phyloP scores from a whole-genome alignment of 1,284 basidiomycete species.

The Ceratobasidium sp. region DNA sequence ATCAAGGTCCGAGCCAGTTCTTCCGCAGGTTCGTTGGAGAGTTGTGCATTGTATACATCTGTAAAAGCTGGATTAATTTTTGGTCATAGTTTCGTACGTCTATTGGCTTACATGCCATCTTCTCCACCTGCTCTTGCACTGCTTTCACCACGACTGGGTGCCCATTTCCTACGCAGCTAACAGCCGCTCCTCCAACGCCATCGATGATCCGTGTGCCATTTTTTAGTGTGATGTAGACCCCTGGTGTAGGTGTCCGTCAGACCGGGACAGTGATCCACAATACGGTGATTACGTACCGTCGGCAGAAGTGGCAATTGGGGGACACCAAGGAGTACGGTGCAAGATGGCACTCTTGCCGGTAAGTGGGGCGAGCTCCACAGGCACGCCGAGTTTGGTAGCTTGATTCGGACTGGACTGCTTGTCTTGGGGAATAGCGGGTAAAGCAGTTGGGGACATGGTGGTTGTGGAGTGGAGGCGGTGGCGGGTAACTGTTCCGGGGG shows the following conservation, averaged over 20 bases:
- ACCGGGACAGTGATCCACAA: neutral
- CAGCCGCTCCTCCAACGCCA: slow-evolving; percentile 85
- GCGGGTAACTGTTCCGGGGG: neutral
- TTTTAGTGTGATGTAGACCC: slow-evolving; percentile 53
- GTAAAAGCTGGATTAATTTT: slow-evolving; percentile 16
- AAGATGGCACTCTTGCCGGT: slow-evolving; percentile 49
- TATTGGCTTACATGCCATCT: slow-evolving; percentile 69
- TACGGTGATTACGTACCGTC: slow-evolving; percentile 62
- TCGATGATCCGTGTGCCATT: slow-evolving; percentile 75
- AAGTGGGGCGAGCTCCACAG: slow-evolving; percentile 35
- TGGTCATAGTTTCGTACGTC: slow-evolving; percentile 49
- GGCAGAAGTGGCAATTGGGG: slow-evolving; percentile 70
- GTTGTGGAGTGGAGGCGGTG: slow-evolving; percentile 10
- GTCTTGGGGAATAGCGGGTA: neutral
- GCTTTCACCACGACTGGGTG: slow-evolving; percentile 76
- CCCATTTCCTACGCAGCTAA: slow-evolving; percentile 78
- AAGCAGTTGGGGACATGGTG: slow-evolving; percentile 46
- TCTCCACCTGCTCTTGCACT: slow-evolving; percentile 79
- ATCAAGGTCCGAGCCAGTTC: slow-evolving; percentile 73
- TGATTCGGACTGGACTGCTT: slow-evolving; percentile 7
- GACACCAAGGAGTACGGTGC: slow-evolving; percentile 67
- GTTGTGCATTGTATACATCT: slow-evolving; percentile 86
- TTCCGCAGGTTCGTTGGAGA: slow-evolving; percentile 81
- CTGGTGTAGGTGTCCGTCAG: neutral
- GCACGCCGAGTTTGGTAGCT: slow-evolving; percentile 40